phyloP scores from a whole-genome alignment of 2,329 filamentous ascomycete genomes.

The Aspergillus sp. region DNA sequence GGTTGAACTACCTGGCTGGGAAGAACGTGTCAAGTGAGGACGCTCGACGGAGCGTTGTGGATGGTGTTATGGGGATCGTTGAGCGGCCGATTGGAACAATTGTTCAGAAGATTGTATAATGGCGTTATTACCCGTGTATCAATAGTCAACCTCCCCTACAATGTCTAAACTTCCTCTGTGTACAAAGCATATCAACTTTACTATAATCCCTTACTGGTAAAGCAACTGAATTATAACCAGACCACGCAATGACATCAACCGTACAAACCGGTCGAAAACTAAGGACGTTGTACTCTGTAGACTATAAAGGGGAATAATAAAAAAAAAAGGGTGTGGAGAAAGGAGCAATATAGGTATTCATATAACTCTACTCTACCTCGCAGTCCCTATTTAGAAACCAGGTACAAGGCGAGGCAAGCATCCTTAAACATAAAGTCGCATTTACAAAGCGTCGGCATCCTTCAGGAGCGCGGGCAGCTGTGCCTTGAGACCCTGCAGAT shows the following conservation, averaged over 20 bases:
- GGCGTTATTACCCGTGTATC: background rate
- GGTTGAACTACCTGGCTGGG: slow-evolving; percentile 87
- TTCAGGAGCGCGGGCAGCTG: slow-evolving; percentile 66
- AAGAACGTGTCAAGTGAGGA: slow-evolving; percentile 82
- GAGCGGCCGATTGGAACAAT: slow-evolving; percentile 85
- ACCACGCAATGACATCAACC: background rate
- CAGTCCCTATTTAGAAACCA: too few species aligned
- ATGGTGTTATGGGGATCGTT: slow-evolving; percentile 85
- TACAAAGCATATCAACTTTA: background rate
- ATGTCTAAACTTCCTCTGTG: background rate
- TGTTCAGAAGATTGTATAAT: slow-evolving; percentile 66
- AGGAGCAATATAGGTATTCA: too few species aligned
- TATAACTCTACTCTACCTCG: too few species aligned
- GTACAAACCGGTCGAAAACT: background rate
- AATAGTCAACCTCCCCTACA: background rate
- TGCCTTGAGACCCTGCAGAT: slow-evolving; percentile 66
- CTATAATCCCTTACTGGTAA: background rate
- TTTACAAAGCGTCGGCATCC: slow-evolving; percentile 62
- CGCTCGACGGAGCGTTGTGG: slow-evolving; percentile 76
- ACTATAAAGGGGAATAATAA: too few species aligned
- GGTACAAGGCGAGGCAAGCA: background rate
- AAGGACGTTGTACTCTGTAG: background rate
- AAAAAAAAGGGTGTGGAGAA: too few species aligned
- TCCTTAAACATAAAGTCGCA: background rate
- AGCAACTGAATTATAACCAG: too few species aligned